Base-by-base conservation (phyloP, 2,329 filamentous ascomycete genomes). In the Cladorrhinum sp. region DNA sequence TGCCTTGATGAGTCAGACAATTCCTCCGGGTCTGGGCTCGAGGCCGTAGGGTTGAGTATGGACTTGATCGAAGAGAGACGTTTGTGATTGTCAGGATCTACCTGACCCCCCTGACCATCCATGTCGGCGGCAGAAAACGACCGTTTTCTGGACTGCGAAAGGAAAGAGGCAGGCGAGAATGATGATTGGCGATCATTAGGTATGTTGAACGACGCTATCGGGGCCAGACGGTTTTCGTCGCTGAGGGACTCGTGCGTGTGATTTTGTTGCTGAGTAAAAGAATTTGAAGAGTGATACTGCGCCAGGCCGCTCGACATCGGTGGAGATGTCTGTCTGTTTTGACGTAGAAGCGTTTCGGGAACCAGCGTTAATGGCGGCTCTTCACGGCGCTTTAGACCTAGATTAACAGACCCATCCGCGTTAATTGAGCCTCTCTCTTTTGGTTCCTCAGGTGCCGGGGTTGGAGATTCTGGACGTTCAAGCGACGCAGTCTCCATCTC, bases 21-120 rank as follows among this genome's bases (percentile, higher is more conserved):
- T 1, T 63, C 59, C 16, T 67, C 58, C 7, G 24, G 7, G 7
- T 66, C 52, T 24, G 59, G 55, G 53, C 78, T 74, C 69, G 66
- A 68, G 3, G 64, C 59, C 4, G 73, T 69, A 2, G 85, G 85
- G 64, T 92, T 92, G 12, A 93, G 76, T 50, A 92, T 88, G 4
- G 89, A 90, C 65, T 87, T 90, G 63, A 92, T 92, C 2, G 88
- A 91, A 18, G 87, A 90, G 3, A 92, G 75, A 13, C 89, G 85
- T 70, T 89, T 82, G 48, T 84, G 75, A 38, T 75, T 75, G 24
- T 85, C 80, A 23, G 78, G 74, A 1, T 76, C 75, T n/a, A 69
- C 56, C 41, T 56, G 55, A 45, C 45, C 51, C 9, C 64, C 58
- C 0, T 55, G 50, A 3, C 32, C 9, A 36, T 85, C 83, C 20